Percentiles rank a stretch among this genome's conserved stretches.
Evolutionary conservation across 495 filamentous ascomycete genomes (phyloP).

Genomic region (Xylaria nigripes): DNA sequence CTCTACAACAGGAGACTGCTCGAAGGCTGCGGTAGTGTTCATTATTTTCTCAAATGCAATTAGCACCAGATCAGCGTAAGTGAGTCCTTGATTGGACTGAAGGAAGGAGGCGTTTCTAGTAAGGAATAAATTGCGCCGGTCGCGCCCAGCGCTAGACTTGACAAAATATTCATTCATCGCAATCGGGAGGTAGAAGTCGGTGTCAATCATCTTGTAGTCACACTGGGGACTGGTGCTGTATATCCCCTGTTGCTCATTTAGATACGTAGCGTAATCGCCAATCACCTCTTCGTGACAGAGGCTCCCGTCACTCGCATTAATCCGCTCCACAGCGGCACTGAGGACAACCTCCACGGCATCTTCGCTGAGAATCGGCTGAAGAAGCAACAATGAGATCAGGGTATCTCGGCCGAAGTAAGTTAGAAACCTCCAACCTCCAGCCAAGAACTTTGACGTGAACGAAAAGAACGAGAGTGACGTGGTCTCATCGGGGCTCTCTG

Average conservation of each 20-base stretch:
- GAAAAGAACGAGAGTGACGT: conserved; percentile 54
- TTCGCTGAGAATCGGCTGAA: conserved; percentile 50
- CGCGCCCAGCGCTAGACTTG: conserved; percentile 35
- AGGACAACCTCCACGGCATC: conserved; percentile 55
- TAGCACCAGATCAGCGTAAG: conserved; percentile 43
- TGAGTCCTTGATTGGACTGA: conserved; percentile 41
- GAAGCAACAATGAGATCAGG: conserved; percentile 50
- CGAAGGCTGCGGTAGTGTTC: conserved; percentile 46
- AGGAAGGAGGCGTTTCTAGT: conserved; percentile 40
- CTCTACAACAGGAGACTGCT: conserved; percentile 24
- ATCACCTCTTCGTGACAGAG: conserved; percentile 60
- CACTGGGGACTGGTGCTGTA: conserved; percentile 46
- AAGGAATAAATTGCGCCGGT: conserved; percentile 39
- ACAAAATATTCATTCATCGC: conserved; percentile 53
- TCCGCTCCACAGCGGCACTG: conserved; percentile 49
- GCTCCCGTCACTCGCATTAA: conserved; percentile 50
- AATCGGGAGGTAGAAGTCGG: conserved; percentile 54
- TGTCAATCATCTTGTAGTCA: conserved; percentile 59
- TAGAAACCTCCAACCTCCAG: conserved; percentile 59
- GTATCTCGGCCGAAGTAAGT: conserved; percentile 62
- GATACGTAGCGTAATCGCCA: conserved; percentile 57
- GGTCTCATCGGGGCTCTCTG: conserved; percentile 36
- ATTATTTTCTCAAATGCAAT: conserved; percentile 52
- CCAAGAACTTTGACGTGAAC: conserved; percentile 52
- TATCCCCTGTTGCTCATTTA: conserved; percentile 46